phyloP scores from a whole-genome alignment of 257 asterid genomes.

The Solanum pinnatisectum region DNA sequence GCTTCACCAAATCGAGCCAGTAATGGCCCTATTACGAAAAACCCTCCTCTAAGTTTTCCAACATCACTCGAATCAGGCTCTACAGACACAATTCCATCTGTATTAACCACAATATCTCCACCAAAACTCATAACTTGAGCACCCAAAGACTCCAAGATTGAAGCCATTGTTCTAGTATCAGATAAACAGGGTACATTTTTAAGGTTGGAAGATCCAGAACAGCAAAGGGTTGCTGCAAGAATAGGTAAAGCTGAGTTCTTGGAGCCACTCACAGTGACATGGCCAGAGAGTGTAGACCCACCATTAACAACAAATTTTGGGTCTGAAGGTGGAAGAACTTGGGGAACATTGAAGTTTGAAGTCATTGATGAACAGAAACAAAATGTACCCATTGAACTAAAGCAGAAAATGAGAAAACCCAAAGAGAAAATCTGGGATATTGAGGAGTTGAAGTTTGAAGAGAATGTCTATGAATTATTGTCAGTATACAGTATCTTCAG shows the following conservation, averaged over 20 bases:
- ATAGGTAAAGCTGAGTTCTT: conserved; percentile 33
- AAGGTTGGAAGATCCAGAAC: conserved; percentile 16
- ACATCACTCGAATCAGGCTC: conserved; percentile 21
- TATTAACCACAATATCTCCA: conserved; percentile 3
- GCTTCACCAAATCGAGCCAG: conserved; percentile 35
- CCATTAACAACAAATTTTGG: conserved; percentile 23
- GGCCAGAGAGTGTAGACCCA: conserved; percentile 25
- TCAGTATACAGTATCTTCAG: neutral
- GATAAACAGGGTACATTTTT: conserved; percentile 21
- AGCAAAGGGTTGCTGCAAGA: conserved; percentile 34
- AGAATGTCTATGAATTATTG: neutral
- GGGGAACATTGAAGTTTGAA: neutral
- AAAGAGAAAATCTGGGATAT: neutral
- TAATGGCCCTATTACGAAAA: conserved; percentile 32
- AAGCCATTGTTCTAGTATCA: conserved; percentile 21
- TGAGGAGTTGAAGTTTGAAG: neutral
- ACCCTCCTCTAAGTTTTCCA: conserved; percentile 23
- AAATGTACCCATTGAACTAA: neutral
- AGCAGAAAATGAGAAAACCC: neutral
- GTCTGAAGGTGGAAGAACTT: neutral
- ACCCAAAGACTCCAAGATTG: conserved; percentile 25
- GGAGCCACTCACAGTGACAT: conserved; percentile 31
- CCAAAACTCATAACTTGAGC: conserved; percentile 12
- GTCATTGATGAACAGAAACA: neutral
- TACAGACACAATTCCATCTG: conserved; percentile 7